Percentiles rank a stretch among this genome's conserved stretches.
Conservation (phyloP, 176 grass and related monocot genomes). For the Triticum turgidum region DNA sequence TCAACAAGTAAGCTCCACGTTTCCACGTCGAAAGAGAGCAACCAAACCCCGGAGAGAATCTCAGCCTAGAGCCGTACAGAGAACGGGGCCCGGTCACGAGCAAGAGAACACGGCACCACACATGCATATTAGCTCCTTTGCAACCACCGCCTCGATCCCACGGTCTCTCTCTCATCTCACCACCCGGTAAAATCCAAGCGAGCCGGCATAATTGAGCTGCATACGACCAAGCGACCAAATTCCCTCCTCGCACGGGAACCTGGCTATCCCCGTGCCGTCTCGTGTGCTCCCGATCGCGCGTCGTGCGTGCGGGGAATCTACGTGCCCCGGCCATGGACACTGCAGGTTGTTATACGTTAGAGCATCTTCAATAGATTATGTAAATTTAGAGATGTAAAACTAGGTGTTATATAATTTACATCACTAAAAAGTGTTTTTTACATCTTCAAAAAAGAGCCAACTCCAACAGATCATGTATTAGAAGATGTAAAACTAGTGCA, state of each 20-base stretch:
- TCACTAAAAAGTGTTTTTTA: too few species aligned
- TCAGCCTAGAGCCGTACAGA: constrained; percentile 17
- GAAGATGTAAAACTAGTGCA: too few species aligned
- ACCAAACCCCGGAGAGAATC: constrained; percentile 35
- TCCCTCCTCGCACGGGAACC: constrained; percentile 29
- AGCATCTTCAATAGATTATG: too few species aligned
- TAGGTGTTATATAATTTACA: too few species aligned
- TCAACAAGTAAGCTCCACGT: neutral
- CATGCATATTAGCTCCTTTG: constrained; percentile 10
- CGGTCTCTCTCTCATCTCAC: neutral
- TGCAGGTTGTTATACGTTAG: neutral
- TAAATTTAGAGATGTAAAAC: too few species aligned
- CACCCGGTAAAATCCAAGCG: constrained; percentile 32
- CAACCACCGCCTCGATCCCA: neutral
- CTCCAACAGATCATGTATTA: too few species aligned
- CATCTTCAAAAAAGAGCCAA: too few species aligned
- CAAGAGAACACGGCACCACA: constrained; percentile 2
- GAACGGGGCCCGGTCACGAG: neutral
- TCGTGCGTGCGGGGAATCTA: neutral
- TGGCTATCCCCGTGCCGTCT: neutral
- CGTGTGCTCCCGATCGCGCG: neutral
- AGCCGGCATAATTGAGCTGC: constrained; percentile 13
- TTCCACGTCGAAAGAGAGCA: neutral
- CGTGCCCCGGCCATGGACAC: neutral
- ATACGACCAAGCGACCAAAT: constrained; percentile 33